Evolutionary conservation across 768 basidiomycete genomes (phyloP), one percentile per base, ranked within the genome.

Genomic region (Suillus brevipes): DNA sequence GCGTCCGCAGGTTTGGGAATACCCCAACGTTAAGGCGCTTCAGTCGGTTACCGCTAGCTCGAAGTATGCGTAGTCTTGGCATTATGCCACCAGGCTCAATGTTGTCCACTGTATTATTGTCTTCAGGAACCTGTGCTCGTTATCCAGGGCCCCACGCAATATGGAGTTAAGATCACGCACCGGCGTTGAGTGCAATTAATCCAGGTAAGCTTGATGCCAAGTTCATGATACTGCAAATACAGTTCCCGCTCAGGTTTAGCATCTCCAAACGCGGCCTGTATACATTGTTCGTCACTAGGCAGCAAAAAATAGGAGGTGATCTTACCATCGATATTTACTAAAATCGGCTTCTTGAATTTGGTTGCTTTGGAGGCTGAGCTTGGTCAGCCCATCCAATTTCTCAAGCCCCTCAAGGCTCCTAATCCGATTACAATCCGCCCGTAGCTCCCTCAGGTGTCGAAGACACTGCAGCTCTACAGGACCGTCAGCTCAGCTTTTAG

Each of bases 391-490:
- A 69, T 92, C 90, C 81, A 98, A 84, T 65, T 81, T 82, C 73
- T 91, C 85, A 53, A 99, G 79, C 1, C 95, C 95, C 49, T 90
- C 88, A 18, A 94, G 70, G 72, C 83, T 87, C 20, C 75, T 78
- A 68, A 99, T 89, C 73, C 81, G 83, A 78, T 98, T 99, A 60
- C 87, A 85, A 73, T 99, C 94, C n/a, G 92, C 91, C 63, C 87
- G 90, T 62, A 99, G 85, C 74, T 98, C 95, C 42, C 94, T 86
- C 63, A 99, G 80, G 74, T 93, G 94, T 66, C 87, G 84, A 63
- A 99, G 84, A 74, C 91, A 93, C 66, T 85, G 84, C 36, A 99
- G 81, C 75, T 97, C 95, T 97, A 3, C 25, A 59, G 25, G 16
- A 28, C 6, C 1, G 40, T 59, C 58, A 59, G 58, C 58, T 28